Evolutionary conservation across 257 asterid genomes (phyloP), one percentile per base, ranked within the genome.

Genomic region (Parsonsia alboflavescens): DNA sequence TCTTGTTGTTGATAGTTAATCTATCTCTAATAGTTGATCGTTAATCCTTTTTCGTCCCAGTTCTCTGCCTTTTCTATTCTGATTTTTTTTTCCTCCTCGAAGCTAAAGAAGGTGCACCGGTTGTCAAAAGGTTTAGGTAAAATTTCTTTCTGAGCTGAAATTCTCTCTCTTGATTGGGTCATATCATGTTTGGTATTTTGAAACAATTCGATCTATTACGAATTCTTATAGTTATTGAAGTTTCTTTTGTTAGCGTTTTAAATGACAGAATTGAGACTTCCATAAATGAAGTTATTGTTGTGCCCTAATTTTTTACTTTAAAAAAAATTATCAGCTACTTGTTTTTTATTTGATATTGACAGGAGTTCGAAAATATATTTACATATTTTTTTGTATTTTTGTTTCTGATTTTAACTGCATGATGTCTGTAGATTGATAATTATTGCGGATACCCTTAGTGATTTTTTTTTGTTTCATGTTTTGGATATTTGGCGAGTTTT

Each of bases 61-160:
- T 19, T 7, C 22, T 64, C 42, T 3, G 13, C 41, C 70, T 30
- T 1, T 7, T 45, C 69, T 42, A 10, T 22, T 41, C 58, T 30
- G 77, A 48, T 6, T 28, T 19, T 11, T 26, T 50, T 19, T 39
- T 19, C 19, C 10, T 6, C 58, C n/a, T 54, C 61, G n/a, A 33
- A 70, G 44, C 36, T 17, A 0, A 21, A 50, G 21, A 5, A 17
- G 10, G 7, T 50, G 16, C 12, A 11, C 54, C 19, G n/a, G 45
- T 46, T 33, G 16, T 19, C 45, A 46, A 17, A 36, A 7, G 46
- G 46, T 73, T 65, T 33, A 22, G 78, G 78, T 75, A 39, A 50
- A 15, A 49, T 52, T 52, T 74, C 39, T 33, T 33, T 33, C 39
- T 16, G 56, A 2, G 13, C 22, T 39, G 2, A 39, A 24, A 39